Evolutionary conservation across 1,139 yeast genomes (phyloP).

Genomic region (Scheffersomyces parashehatae): DNA sequence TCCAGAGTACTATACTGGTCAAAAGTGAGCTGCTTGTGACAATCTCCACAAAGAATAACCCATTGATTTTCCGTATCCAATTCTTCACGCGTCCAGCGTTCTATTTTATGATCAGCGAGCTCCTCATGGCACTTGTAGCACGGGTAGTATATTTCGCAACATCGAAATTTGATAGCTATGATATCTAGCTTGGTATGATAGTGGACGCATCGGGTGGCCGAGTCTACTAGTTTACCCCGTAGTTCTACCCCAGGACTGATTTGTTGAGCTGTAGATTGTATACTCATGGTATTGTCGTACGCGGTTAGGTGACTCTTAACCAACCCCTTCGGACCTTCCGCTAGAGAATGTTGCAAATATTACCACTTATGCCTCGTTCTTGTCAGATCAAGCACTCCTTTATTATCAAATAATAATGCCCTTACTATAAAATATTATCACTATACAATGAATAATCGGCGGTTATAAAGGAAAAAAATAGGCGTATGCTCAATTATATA

Average conservation of each 20-base stretch:
- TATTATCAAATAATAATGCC: no score
- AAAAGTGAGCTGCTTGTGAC: conserved; percentile 31
- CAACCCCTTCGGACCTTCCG: no score
- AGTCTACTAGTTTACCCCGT: conserved; percentile 29
- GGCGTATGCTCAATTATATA: no score
- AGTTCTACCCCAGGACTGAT: background rate
- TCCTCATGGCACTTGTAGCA: conserved; percentile 43
- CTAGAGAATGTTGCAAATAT: no score
- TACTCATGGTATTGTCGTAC: no score
- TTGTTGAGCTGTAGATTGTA: no score
- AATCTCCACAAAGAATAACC: conserved; percentile 41
- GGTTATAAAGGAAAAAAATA: no score
- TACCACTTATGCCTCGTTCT: no score
- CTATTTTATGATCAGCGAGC: conserved; percentile 13
- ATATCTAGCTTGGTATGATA: conserved; percentile 37
- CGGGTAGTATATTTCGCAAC: conserved; percentile 40
- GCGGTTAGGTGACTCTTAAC: no score
- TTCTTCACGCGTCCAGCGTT: conserved; percentile 19
- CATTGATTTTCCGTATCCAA: conserved; percentile 10
- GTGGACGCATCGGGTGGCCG: conserved; percentile 40
- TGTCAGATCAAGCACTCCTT: no score
- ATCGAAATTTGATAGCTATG: conserved; percentile 44
- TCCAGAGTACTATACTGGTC: conserved; percentile 20
- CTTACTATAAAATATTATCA: no score
- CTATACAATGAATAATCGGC: no score